phyloP scores from a whole-genome alignment of 257 asterid species.

The Jaltomata sinuosa region DNA sequence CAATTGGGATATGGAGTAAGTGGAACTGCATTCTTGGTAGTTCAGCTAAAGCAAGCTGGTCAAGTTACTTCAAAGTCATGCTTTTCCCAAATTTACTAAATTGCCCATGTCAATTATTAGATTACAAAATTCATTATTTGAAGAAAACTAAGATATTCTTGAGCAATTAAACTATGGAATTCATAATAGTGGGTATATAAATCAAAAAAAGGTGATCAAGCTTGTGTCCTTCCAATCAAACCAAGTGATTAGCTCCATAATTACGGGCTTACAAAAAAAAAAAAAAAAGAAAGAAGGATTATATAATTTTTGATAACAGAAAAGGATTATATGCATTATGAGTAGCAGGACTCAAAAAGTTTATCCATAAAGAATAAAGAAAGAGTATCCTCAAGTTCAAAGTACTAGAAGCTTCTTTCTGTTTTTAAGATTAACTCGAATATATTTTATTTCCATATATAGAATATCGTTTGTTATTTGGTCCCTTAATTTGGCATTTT shows the following conservation, averaged over 20 bases:
- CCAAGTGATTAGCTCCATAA: not conserved
- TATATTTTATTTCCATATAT: not conserved
- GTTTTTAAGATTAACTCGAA: not conserved
- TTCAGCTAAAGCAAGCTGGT: conserved; percentile 19
- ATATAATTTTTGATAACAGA: not conserved
- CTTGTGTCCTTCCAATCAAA: not conserved
- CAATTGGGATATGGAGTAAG: conserved; percentile 17
- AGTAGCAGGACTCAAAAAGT: not conserved
- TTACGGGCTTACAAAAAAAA: not conserved
- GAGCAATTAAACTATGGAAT: not conserved
- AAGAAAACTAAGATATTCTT: not conserved
- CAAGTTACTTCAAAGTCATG: not conserved
- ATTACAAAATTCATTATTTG: not conserved
- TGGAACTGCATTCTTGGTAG: conserved; percentile 16
- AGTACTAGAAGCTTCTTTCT: not conserved
- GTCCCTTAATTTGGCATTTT: not conserved
- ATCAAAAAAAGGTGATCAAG: not conserved
- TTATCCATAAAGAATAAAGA: not conserved
- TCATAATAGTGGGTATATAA: not conserved
- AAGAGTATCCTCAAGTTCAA: not conserved
- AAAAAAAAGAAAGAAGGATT: not conserved
- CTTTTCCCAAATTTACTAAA: not conserved
- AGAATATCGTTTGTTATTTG: not conserved
- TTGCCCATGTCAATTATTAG: not conserved
- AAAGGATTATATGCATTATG: not conserved